Evolutionary conservation across 176 grass and related monocot genomes (phyloP).

Genomic region (Tuctoria greenei): DNA sequence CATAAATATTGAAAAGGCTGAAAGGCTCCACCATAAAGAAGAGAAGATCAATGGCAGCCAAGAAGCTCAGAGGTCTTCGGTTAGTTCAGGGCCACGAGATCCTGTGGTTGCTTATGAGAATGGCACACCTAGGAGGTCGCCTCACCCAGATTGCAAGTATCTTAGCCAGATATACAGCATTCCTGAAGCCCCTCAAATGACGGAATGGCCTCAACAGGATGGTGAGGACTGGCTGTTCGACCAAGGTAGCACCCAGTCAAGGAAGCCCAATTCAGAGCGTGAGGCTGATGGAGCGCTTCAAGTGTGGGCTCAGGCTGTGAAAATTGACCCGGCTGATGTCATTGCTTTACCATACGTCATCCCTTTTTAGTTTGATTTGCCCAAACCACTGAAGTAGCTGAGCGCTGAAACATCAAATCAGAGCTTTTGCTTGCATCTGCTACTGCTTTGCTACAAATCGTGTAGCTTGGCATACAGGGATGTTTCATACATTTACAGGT

Average conservation of each 20-base stretch:
- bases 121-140: conserved; percentile 32
- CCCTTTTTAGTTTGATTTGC: conserved; percentile 38
- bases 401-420: conserved; percentile 26
- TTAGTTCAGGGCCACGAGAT: conserved; percentile 26
- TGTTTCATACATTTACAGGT: conserved; percentile 37
- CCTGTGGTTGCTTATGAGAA: conserved; percentile 35
- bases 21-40: conserved; percentile 48
- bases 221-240: conserved; percentile 52
- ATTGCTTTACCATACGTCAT: conserved; percentile 60
- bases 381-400: conserved; percentile 14
- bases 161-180: conserved; percentile 59
- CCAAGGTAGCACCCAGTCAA: conserved; percentile 24
- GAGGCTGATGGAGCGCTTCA: conserved; percentile 32
- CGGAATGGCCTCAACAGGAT: conserved; percentile 45
- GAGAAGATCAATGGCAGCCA: conserved; percentile 53
- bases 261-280: conserved; percentile 21
- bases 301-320: conserved; percentile 56
- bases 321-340: conserved; percentile 45
- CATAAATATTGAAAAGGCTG: conserved; percentile 45
- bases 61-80: conserved; percentile 39
- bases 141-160: conserved; percentile 60
- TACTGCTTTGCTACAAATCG: conserved; percentile 41
- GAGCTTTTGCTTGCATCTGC: conserved; percentile 20
- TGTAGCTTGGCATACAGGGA: conserved; percentile 37
- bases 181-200: conserved; percentile 57